Percentiles rank a stretch among this genome's conserved stretches.
These are phyloP conservation scores for Phytophthora cryptogea DNA, from an alignment of 352 stramenopile genomes.

Conservation along the genomic window DNA sequence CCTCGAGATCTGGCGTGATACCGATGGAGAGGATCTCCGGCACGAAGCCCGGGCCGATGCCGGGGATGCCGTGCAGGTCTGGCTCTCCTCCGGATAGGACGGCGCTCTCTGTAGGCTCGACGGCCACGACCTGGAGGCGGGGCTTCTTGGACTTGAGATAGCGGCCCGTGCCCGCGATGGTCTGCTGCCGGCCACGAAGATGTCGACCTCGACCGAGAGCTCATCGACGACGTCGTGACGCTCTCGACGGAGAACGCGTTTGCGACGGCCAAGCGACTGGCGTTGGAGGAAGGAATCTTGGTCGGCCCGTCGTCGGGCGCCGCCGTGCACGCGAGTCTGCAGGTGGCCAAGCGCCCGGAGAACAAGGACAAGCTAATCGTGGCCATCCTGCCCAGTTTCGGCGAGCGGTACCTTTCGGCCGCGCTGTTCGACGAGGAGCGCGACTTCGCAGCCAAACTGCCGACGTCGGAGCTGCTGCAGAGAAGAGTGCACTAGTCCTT, in stretches of 20 bases:
- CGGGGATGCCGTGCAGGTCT: conserved; percentile 74
- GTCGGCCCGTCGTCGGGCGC: conserved; percentile 76
- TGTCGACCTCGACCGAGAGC: conserved; percentile 72
- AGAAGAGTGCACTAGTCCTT: neutral
- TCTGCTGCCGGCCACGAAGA: conserved; percentile 89
- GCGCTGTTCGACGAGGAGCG: conserved; percentile 68
- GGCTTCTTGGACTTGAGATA: conserved; percentile 89
- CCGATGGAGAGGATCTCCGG: conserved; percentile 75
- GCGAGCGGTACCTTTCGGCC: conserved; percentile 76
- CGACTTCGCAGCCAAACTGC: conserved; percentile 55
- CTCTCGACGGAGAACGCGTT: conserved; percentile 71
- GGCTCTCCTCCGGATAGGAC: conserved; percentile 74
- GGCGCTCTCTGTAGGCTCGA: conserved; percentile 72
- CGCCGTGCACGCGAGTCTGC: conserved; percentile 68
- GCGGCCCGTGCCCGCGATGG: conserved; percentile 78
- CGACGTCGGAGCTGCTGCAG: conserved; percentile 24
- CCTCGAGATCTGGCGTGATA: conserved; percentile 88
- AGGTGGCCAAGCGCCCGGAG: conserved; percentile 72
- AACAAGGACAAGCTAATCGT: conserved; percentile 85
- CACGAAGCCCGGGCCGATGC: conserved; percentile 72
- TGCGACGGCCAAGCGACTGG: conserved; percentile 71
- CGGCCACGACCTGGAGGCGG: conserved; percentile 47
- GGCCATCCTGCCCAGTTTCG: conserved; percentile 85
- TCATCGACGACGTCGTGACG: conserved; percentile 86
- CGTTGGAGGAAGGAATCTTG: conserved; percentile 71